Evolutionary conservation across 495 filamentous ascomycete species (phyloP).

Genomic region (Jackrogersella minutella): DNA sequence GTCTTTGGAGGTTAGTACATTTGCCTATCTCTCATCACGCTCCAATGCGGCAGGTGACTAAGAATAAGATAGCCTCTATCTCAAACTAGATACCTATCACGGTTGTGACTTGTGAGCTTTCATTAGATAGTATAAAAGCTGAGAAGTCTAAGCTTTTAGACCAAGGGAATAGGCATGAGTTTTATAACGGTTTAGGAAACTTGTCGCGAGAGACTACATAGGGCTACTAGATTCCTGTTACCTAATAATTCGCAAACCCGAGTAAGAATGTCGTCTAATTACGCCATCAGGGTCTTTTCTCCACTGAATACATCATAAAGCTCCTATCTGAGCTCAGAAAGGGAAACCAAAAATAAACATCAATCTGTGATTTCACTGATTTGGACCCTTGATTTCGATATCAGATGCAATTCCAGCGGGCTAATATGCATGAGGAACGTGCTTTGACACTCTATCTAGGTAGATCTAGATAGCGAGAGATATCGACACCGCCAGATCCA

Average conservation of each 20-base stretch:
- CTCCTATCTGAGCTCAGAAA: conserved; percentile 13
- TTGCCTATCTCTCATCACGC: conserved; percentile 32
- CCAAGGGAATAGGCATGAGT: conserved; percentile 1
- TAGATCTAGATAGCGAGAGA: conserved; percentile 34
- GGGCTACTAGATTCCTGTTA: conserved; percentile 29
- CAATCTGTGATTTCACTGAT: conserved; percentile 13
- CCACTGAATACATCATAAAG: conserved; percentile 15
- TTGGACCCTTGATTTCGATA: conserved; percentile 7
- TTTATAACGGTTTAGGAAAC: conserved; percentile 38
- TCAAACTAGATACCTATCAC: conserved; percentile 9
- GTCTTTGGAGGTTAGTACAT: conserved; percentile 25
- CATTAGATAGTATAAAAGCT: conserved; percentile 14
- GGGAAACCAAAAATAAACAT: too few relatives aligned
- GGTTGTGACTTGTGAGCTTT: background rate
- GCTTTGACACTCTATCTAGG: conserved; percentile 17
- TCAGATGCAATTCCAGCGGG: background rate
- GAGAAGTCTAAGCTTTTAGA: background rate
- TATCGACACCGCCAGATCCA: conserved; percentile 32
- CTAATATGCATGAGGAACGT: conserved; percentile 17
- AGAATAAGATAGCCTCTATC: conserved; percentile 16
- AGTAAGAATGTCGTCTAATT: conserved; percentile 40
- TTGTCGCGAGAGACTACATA: conserved; percentile 33
- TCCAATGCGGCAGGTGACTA: conserved; percentile 37
- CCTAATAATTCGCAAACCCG: conserved; percentile 35
- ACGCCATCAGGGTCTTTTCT: conserved; percentile 32